Evolutionary conservation across 495 filamentous ascomycete species (phyloP).

Genomic region (Neurospora pannonica): DNA sequence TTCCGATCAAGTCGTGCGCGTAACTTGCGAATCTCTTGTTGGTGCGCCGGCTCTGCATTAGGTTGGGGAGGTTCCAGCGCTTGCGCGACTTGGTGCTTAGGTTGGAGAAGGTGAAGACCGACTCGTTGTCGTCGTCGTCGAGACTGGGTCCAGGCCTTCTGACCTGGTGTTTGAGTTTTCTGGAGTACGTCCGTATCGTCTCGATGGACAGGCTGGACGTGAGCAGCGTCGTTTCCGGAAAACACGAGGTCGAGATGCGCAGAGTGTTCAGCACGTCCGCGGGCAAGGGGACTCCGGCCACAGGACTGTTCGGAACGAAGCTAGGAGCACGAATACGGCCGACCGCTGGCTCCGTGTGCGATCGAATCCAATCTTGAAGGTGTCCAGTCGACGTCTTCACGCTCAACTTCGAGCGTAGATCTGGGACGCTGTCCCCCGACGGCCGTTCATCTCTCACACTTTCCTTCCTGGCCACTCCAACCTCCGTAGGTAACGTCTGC

Average conservation of each 20-base stretch:
- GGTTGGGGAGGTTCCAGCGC: constrained; percentile 16
- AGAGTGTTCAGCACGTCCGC: constrained; percentile 33
- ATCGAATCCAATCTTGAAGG: background rate
- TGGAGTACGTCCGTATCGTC: constrained; percentile 36
- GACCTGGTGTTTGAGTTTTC: constrained; percentile 24
- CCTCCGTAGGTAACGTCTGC: background rate
- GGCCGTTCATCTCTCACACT: background rate
- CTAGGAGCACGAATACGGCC: background rate
- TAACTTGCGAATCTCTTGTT: constrained; percentile 1
- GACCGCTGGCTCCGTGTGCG: background rate
- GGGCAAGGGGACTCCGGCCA: constrained; percentile 26
- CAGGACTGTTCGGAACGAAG: background rate
- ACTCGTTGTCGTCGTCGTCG: constrained; percentile 7
- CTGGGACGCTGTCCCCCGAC: background rate
- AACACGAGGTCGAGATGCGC: constrained; percentile 29
- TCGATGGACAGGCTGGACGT: constrained; percentile 36
- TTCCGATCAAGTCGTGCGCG: background rate
- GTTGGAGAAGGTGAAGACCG: constrained; percentile 10
- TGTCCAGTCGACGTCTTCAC: background rate
- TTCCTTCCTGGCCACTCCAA: background rate
- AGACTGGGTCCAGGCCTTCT: background rate
- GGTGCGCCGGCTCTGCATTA: constrained; percentile 9
- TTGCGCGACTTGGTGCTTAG: constrained; percentile 1
- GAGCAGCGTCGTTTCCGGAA: constrained; percentile 39
- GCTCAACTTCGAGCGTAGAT: background rate